Evolutionary conservation across 768 basidiomycete genomes (phyloP), one percentile per base, ranked within the genome.

Genomic region (Rhodosporidiobolus sp.): DNA sequence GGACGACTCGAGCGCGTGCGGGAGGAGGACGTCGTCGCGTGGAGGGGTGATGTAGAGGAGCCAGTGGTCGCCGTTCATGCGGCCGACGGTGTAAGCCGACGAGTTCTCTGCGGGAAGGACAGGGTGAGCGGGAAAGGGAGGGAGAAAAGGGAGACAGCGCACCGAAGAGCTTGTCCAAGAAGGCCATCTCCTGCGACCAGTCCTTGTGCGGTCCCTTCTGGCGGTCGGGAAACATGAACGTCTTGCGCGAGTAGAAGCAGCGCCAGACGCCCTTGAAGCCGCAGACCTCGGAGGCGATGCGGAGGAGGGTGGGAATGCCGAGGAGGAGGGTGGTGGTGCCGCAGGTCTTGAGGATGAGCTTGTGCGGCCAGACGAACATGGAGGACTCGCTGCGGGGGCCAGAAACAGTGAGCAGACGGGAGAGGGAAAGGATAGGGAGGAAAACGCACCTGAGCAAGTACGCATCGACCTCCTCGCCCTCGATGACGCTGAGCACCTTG

Each of bases 11-110:
- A 75, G 65, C 76, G 61, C 71, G 58, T 73, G 69, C 53, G 72
- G 73, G 63, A 79, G 76, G 60, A 79, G 77, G 28, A 81, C 83
- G 69, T 69, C 80, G 56, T 83, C 82, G 43, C 81, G 79, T 22
- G 91, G 89, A 2, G 83, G 85, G 28, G 92, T 93, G 77, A 98
- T 85, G 83, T 98, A 99, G 52, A 98, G 87, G 58, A 98, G 83
- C 96, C 96, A 99, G 83, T 99, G 96, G 81, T 97, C 94, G 59
- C 95, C 92, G 81, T 99, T 99, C 81, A 95, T 90, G 79, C 94
- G 94, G 69, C 96, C 96, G 73, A 98, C 89, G 43, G 92, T 94
- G 83, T 99, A 99, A 6, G 94, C 96, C 12, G 92, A 87, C 59
- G 94, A 94, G 63, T 80, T 77, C 53, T 76, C 77, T 75, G 54